Conservation (phyloP, 306 rosid genomes). For the Quercus agrifolia region DNA sequence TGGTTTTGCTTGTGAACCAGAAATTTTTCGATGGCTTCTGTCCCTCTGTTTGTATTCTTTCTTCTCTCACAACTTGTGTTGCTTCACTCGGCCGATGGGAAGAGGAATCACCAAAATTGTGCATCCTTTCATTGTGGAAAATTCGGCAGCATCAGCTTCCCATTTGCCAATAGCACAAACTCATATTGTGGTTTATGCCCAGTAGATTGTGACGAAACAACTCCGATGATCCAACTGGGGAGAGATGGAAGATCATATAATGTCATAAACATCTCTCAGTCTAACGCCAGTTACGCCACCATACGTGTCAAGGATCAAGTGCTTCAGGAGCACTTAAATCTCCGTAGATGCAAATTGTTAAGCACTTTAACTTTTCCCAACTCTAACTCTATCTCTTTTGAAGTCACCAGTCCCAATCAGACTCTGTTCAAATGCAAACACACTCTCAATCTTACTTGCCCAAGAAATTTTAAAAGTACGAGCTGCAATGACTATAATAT, state of each 20-base stretch:
- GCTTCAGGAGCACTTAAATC: not conserved
- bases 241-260: slow-evolving; percentile 6
- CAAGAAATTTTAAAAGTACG: not conserved
- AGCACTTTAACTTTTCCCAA: slow-evolving; percentile 17
- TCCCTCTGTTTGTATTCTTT: slow-evolving; percentile 1
- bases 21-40: slow-evolving; percentile 7
- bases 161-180: slow-evolving; percentile 15
- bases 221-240: not conserved
- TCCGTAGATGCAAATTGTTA: not conserved
- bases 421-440: slow-evolving; percentile 23
- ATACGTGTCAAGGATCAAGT: not conserved
- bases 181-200: slow-evolving; percentile 32
- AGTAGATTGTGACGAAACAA: slow-evolving; percentile 17
- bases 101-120: not conserved
- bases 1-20: not conserved
- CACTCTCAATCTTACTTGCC: not conserved
- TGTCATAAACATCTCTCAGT: not conserved
- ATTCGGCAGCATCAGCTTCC: slow-evolving; percentile 21
- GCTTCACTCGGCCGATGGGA: not conserved
- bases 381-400: not conserved
- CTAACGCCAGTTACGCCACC: not conserved
- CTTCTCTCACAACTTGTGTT: slow-evolving; percentile 9
- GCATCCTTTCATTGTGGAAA: slow-evolving; percentile 25
- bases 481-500: not conserved
- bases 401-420: fast-evolving